Evolutionary conservation across 148 eudicot genomes (phyloP).

Genomic region (Euryodendron excelsum): DNA sequence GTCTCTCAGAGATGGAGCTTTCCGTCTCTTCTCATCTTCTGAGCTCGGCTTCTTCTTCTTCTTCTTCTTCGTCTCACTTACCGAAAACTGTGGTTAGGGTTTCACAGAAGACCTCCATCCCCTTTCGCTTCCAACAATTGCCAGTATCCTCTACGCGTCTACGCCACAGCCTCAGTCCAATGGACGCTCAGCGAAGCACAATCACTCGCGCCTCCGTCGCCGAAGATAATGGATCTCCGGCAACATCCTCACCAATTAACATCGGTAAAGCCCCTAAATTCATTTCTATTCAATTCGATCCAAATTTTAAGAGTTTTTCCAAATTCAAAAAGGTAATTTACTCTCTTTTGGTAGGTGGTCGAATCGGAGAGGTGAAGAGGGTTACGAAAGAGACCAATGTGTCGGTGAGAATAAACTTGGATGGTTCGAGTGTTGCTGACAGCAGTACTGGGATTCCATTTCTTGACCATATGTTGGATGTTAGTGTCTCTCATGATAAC

Average conservation of each 20-base stretch:
- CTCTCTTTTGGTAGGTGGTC: constrained; percentile 32
- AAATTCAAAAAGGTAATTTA: neutral
- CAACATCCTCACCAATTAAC: constrained; percentile 19
- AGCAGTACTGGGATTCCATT: constrained; percentile 80
- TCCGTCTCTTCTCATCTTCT: constrained; percentile 18
- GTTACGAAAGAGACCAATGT: constrained; percentile 92
- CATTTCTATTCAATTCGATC: neutral
- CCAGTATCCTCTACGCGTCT: neutral
- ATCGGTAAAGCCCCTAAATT: constrained; percentile 15
- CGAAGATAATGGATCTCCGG: constrained; percentile 39
- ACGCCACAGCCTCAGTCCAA: constrained; percentile 7
- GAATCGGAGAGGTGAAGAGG: constrained; percentile 83
- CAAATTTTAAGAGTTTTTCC: neutral
- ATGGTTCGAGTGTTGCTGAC: constrained; percentile 79
- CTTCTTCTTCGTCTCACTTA: constrained; percentile 17
- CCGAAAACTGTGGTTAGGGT: constrained; percentile 18
- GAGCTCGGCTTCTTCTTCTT: neutral
- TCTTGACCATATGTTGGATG: constrained; percentile 96
- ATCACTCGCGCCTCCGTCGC: constrained; percentile 33
- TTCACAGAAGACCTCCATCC: constrained; percentile 12
- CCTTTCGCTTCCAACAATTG: neutral
- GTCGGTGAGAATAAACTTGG: constrained; percentile 71
- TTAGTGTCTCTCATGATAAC: constrained; percentile 39
- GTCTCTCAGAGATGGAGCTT: constrained; percentile 32
- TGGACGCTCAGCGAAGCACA: constrained; percentile 19